Evolutionary conservation across 139 green algal species (phyloP).

Genomic region (Coccomyxa sp.): DNA sequence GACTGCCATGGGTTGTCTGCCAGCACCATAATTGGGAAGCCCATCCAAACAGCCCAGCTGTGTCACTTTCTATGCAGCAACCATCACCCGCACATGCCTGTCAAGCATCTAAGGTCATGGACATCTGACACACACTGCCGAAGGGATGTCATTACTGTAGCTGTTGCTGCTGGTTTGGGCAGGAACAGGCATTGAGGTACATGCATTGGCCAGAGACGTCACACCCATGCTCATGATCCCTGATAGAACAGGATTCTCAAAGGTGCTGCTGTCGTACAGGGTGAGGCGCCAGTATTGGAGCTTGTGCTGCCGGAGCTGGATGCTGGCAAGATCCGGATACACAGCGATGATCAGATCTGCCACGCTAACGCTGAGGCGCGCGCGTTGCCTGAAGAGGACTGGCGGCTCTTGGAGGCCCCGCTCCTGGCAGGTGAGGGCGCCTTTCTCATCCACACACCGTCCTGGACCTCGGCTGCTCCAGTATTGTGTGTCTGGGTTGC

Average conservation of each 20-base stretch:
- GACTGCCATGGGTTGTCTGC: not conserved
- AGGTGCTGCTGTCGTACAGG: constrained; percentile 16
- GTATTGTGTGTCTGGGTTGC: not conserved
- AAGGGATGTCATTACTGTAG: too few species aligned
- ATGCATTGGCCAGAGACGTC: too few species aligned
- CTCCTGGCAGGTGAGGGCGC: constrained; percentile 17
- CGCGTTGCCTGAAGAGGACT: constrained; percentile 20
- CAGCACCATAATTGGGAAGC: too few species aligned
- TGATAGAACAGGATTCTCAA: not conserved
- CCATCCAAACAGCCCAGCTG: too few species aligned
- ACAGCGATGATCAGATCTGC: constrained; percentile 55
- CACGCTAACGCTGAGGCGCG: constrained; percentile 46
- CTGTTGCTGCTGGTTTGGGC: too few species aligned
- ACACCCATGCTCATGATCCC: too few species aligned
- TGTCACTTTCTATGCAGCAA: too few species aligned
- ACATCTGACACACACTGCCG: too few species aligned
- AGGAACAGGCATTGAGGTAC: too few species aligned
- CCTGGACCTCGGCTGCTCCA: not conserved
- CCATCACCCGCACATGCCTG: too few species aligned
- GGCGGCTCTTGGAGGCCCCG: constrained; percentile 45
- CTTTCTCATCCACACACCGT: not conserved
- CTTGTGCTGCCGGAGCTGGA: constrained; percentile 66
- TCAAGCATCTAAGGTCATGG: too few species aligned
- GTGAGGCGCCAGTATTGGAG: constrained; percentile 25
- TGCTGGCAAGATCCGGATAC: constrained; percentile 44